phyloP scores from a whole-genome alignment of 1,284 basidiomycete species.

The Leccinum pachyderme region DNA sequence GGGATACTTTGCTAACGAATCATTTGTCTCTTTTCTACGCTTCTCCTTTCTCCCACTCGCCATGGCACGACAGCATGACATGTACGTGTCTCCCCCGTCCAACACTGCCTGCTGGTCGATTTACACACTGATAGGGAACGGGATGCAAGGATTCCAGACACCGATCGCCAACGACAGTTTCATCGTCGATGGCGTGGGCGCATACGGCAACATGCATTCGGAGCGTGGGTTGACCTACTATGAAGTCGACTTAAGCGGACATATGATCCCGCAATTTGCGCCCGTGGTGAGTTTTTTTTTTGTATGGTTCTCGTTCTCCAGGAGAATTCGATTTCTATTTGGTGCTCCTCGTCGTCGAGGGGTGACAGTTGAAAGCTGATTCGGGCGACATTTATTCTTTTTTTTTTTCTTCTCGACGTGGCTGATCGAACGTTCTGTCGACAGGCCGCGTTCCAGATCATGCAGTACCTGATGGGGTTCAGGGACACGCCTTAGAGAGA shows the following conservation, averaged over 20 bases:
- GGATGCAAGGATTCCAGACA: conserved; percentile 69
- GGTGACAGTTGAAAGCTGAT: background rate
- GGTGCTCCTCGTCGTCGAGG: background rate
- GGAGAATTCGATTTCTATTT: background rate
- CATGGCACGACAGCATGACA: conserved; percentile 55
- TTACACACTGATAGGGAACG: conserved; percentile 45
- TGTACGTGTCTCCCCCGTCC: conserved; percentile 43
- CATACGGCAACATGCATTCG: conserved; percentile 59
- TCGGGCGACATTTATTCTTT: background rate
- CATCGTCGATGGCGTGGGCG: conserved; percentile 65
- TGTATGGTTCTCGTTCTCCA: background rate
- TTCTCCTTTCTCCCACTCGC: background rate
- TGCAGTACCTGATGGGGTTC: conserved; percentile 69
- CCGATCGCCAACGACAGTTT: conserved; percentile 65
- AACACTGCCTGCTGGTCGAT: background rate
- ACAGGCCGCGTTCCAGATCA: conserved; percentile 66
- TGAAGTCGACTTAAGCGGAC: conserved; percentile 65
- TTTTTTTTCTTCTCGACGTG: background rate
- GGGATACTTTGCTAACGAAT: background rate
- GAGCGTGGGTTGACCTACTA: conserved; percentile 67
- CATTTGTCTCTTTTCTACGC: background rate
- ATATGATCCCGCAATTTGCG: conserved; percentile 71
- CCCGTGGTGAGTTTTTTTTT: conserved; percentile 47
- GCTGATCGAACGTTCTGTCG: background rate
- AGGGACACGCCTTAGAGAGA: conserved; percentile 47